Conservation (phyloP, 257 asterid genomes). For the Cynanchum wilfordii region DNA sequence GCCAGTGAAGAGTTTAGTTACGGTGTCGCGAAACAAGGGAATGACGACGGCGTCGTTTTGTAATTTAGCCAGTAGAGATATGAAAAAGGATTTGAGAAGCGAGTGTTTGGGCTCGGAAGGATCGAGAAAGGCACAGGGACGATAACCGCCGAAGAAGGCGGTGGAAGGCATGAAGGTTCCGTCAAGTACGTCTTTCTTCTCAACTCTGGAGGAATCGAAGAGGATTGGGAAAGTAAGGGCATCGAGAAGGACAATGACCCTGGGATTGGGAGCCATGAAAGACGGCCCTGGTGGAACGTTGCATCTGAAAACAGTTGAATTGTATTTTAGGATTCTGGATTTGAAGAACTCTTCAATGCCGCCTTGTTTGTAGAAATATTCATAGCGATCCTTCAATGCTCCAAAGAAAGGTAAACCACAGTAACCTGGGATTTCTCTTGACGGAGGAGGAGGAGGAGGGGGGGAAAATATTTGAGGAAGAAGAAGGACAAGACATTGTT, state of each 20-base stretch:
- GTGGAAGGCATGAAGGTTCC: conserved; percentile 73
- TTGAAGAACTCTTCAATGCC: conserved; percentile 34
- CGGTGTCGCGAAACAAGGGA: conserved; percentile 37
- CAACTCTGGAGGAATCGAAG: conserved; percentile 65
- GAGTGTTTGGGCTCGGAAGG: conserved; percentile 49
- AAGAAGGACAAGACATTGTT: too few relatives aligned
- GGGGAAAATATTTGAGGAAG: too few relatives aligned
- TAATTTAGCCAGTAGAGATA: conserved; percentile 27
- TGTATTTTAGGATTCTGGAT: conserved; percentile 31
- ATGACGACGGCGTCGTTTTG: conserved; percentile 28
- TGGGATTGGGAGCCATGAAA: conserved; percentile 33
- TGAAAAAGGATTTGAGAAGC: conserved; percentile 34
- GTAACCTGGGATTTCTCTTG: conserved; percentile 44
- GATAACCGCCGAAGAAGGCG: conserved; percentile 55
- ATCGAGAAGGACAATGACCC: conserved; percentile 51
- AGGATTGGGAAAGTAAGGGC: conserved; percentile 57
- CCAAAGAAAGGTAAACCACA: conserved; percentile 46
- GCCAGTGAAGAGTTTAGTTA: conserved; percentile 32
- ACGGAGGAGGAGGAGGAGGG: too few relatives aligned
- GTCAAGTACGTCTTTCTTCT: conserved; percentile 55
- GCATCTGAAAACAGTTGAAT: conserved; percentile 42
- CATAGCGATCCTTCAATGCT: conserved; percentile 38
- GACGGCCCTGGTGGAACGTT: conserved; percentile 59
- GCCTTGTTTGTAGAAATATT: conserved; percentile 42
- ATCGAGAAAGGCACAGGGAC: conserved; percentile 65